Evolutionary conservation across 805 yeast species (phyloP), one percentile per base, ranked within the genome.

Genomic region (Yarrowia sp.): DNA sequence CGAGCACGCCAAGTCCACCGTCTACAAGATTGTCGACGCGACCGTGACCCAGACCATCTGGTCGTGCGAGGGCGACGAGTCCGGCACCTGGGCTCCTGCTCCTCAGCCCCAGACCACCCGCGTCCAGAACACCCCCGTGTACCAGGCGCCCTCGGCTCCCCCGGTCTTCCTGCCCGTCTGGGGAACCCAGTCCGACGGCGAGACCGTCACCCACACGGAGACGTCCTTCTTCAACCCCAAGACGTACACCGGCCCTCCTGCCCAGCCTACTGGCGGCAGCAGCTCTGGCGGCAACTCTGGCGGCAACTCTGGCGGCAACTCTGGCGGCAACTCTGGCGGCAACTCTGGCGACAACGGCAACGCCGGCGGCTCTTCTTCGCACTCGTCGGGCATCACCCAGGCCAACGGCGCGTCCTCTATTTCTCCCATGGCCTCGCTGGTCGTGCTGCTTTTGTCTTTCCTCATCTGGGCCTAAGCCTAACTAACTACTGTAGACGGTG

Each of bases 71-170:
- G 58, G 39, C 9, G 38, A 31, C 39, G 56, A n/a, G 31, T 47
- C 56, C 10, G 56, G 21, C 14, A 29, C 51, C 25, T 44, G 35
- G 33, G 51, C 35, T 4, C 51, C 51, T 18, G 51, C 51, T 14
- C 51, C 31, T n/a, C 10, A 47, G 39, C 44, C 27, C 27, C 44
- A 39, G 16, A 39, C 25, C 27, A 21, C 56, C 27, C 51, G 32
- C 14, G 35, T 16, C 18, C 18, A 18, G 25, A 44, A 51, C 42
- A 51, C 58, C 13, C 58, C 58, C 32, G 58, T n/a, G 10, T 51
- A 51, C 42, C 58, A 51, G 42, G 58, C 58, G n/a, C 58, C 58
- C 13, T 51, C 58, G 12, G 58, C 58, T 24, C 58, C 58, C 22
- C 32, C 58, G n/a, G 58, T 51, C 22, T 51, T 51, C 58, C 32